Base-by-base conservation (phyloP, 768 basidiomycete genomes). In the Ramaria rubella region DNA sequence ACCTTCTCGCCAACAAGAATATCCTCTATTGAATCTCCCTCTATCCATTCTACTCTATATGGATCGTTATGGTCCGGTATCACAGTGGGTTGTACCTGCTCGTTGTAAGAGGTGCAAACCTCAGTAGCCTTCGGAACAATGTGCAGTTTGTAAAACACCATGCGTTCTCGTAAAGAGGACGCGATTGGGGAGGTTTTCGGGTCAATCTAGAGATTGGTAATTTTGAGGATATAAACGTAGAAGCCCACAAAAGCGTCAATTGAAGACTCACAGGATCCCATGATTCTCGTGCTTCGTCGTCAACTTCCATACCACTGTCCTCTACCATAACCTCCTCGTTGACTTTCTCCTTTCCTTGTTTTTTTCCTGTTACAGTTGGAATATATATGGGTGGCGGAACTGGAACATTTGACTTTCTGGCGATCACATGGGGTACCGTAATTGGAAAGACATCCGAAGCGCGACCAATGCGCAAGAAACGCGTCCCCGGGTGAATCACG, bases 61-160 rank as follows among this genome's bases (percentile, higher is more conserved):
- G 86, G 83, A 65, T 95, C 94, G 63, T 91, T 91, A 49, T 81
- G 77, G 60, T 92, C 90, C 6, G 83, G 78, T 34, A 97, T 90
- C n/a, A 80, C 80, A 65, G 94, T 90, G 2, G 91, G 87, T 65
- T 82, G 81, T 68, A 92, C 90, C 58, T 85, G 84, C 58, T 82
- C 82, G 65, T 95, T 96, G 69, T 87, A 92, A 11, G 80, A 82
- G 5, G 84, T 80, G 1, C 87, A 88, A 43, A 88, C 84, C 49
- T 73, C 75, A 5, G 81, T 80, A 40, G 82, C 86, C 67, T 83
- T 86, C 21, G 76, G 85, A 23, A 82, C 91, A 54, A 84, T 86
- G 52, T 79, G 80, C 55, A 90, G 74, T 68, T 90, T 90, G 70
- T 91, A 91, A 67, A 91, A 91, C 29, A 83, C 78, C 89, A 91